These are phyloP conservation scores for Crotalaria pallida DNA, from an alignment of 306 rosid species.

Conservation along the genomic window DNA sequence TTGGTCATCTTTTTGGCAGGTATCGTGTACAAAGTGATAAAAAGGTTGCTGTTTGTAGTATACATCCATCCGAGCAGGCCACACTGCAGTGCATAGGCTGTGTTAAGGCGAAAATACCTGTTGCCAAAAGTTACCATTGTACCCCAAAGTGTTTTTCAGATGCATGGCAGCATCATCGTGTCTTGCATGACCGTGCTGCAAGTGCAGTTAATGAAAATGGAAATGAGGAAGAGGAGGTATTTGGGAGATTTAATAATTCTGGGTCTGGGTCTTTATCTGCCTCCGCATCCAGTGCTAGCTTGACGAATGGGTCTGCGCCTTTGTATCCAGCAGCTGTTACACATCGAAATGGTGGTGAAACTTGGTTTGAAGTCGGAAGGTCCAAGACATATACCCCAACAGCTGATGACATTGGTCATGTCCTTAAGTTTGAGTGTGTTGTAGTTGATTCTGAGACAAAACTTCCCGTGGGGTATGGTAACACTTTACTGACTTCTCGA, in stretches of 20 bases:
- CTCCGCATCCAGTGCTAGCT: constrained; percentile 54
- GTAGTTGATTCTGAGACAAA: constrained; percentile 84
- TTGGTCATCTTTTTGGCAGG: constrained; percentile 46
- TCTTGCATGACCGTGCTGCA: constrained; percentile 96
- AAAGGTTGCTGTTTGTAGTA: constrained; percentile 82
- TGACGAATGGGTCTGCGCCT: constrained; percentile 82
- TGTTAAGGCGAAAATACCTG: constrained; percentile 85
- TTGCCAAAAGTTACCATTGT: constrained; percentile 91
- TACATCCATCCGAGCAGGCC: constrained; percentile 97
- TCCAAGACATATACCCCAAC: constrained; percentile 86
- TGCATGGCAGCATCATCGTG: constrained; percentile 99
- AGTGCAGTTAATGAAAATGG: constrained; percentile 93
- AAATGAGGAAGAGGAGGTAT: constrained; percentile 87
- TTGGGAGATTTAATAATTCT: constrained; percentile 71
- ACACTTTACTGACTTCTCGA: constrained; percentile 74
- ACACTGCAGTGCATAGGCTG: constrained; percentile 96
- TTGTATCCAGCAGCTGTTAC: constrained; percentile 78
- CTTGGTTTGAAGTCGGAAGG: constrained; percentile 95
- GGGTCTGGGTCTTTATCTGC: constrained; percentile 72
- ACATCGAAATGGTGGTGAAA: constrained; percentile 86
- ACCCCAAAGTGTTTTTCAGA: constrained; percentile 95
- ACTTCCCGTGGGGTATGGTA: constrained; percentile 57
- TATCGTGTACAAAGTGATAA: constrained; percentile 91
- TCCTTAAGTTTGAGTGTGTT: constrained; percentile 92
- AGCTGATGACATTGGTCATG: constrained; percentile 91